A percentile compares a stretch with the other conserved stretches of the same genome.
Evolutionary conservation across 345 rosid species (phyloP).

Genomic region (Camelina hispida): DNA sequence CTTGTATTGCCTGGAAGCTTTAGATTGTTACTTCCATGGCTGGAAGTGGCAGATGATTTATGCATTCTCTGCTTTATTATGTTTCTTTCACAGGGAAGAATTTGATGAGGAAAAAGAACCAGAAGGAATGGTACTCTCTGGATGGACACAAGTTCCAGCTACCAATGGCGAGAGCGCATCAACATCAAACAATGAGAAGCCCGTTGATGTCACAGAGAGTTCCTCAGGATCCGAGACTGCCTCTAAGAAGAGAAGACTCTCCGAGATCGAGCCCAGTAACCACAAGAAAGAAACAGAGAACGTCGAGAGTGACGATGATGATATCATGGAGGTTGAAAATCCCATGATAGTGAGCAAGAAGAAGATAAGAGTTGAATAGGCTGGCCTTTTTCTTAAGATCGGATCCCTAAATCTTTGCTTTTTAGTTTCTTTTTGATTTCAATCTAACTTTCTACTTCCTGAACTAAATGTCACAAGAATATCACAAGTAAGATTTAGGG

Average conservation of each 20-base stretch:
- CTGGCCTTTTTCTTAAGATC: background rate
- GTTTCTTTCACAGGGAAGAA: slow-evolving; percentile 62
- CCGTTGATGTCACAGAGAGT: slow-evolving; percentile 45
- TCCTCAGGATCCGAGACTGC: slow-evolving; percentile 42
- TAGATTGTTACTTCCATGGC: background rate
- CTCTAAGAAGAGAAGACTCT: slow-evolving; percentile 66
- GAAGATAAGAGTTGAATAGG: slow-evolving; percentile 60
- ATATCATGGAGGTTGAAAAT: slow-evolving; percentile 58
- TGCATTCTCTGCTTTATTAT: slow-evolving; percentile 14
- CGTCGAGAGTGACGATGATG: slow-evolving; percentile 57
- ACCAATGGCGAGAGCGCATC: slow-evolving; percentile 59
- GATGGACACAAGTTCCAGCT: slow-evolving; percentile 76
- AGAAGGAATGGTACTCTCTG: slow-evolving; percentile 90
- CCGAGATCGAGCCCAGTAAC: slow-evolving; percentile 37
- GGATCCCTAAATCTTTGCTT: slow-evolving; percentile 16
- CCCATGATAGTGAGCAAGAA: slow-evolving; percentile 54
- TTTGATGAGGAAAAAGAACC: slow-evolving; percentile 97
- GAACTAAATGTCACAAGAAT: slow-evolving; percentile 18
- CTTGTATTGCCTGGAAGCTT: slow-evolving; percentile 10
- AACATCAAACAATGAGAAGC: slow-evolving; percentile 53
- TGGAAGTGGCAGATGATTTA: slow-evolving; percentile 7
- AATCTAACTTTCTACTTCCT: slow-evolving; percentile 35
- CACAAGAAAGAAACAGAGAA: slow-evolving; percentile 45
- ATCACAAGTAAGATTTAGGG: slow-evolving; percentile 39
- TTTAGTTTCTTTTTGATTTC: background rate